Evolutionary conservation across 1,284 basidiomycete genomes (phyloP), one percentile per base, ranked within the genome.

Genomic region (Moesziomyces parantarcticus): DNA sequence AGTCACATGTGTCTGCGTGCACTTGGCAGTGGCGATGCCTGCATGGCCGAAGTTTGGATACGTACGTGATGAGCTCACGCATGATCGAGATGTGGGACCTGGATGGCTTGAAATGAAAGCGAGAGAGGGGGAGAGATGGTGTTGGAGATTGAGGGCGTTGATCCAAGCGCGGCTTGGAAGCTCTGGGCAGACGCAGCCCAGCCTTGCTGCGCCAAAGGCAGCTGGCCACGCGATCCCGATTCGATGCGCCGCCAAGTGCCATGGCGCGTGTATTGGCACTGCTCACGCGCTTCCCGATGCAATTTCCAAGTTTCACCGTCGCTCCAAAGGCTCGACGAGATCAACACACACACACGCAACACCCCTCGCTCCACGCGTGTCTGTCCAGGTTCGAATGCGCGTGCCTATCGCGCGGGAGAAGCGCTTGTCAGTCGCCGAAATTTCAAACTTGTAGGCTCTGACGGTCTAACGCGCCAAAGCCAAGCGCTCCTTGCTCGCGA

Each of bases 1-100:
- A 36, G 51, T 18, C 14, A 10, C 20, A 34, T 7, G 16, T 11
- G 7, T 23, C 8, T 3, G 32, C 5, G 4, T 13, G 14, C 9
- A 16, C 18, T 22, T 21, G 16, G 39, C 25, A 44, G 21, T 20
- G 11, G 5, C 16, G n/a, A 9, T 14, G 7, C 3, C 34, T 3
- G 8, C 13, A 14, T 14, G n/a, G 29, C 9, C 26, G n/a, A 7
- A 25, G n/a, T 10, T 13, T 22, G 23, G 6, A n/a, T 1, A 67
- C 64, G 14, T 53, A 67, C 60, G 68, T 75, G 52, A 72, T 72
- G 44, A 72, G 73, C 58, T 75, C 73, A 32, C 73, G 64, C 73
- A 72, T 75, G 9, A 3, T 42, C 7, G 13, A 23, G 18, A 39
- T 39, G 36, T 39, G 18, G 14, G 36, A 39, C 14, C 36, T 18